Percentiles rank a stretch among this genome's conserved stretches.
These are phyloP conservation scores for Pythium aristosporum DNA, from an alignment of 352 stramenopile genomes.

Conservation along the genomic window DNA sequence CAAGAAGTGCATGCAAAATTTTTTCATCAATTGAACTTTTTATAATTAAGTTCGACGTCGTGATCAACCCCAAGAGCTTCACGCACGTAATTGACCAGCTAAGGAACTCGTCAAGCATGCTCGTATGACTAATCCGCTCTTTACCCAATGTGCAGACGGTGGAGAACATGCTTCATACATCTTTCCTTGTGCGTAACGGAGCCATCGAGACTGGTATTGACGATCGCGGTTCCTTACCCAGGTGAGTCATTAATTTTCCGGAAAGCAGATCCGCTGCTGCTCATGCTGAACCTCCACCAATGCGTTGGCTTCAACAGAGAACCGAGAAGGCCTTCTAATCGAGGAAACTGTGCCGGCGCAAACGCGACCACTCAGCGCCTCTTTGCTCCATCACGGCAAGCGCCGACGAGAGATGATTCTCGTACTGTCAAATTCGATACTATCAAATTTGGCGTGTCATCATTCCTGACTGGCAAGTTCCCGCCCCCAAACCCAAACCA, in stretches of 20 bases:
- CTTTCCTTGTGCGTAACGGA: constrained; percentile 76
- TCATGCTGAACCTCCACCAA: not conserved
- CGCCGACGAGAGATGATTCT: too few species aligned
- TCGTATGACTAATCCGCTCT: not conserved
- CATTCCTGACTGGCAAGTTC: too few species aligned
- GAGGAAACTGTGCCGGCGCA: constrained; percentile 52
- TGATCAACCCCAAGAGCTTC: constrained; percentile 73
- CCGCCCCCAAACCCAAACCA: too few species aligned
- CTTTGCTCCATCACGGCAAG: too few species aligned
- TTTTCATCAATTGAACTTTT: too few species aligned
- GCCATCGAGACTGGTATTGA: constrained; percentile 66
- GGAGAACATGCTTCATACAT: constrained; percentile 84
- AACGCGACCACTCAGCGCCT: too few species aligned
- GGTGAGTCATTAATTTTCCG: constrained; percentile 29
- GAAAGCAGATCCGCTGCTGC: not conserved
- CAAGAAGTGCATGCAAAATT: constrained; percentile 44
- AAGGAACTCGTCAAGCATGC: not conserved
- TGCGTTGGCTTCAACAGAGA: constrained; percentile 36
- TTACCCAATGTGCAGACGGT: constrained; percentile 47
- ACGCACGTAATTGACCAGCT: constrained; percentile 43
- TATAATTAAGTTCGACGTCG: too few species aligned
- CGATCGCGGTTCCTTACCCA: constrained; percentile 56
- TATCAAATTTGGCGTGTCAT: too few species aligned
- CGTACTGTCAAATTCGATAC: too few species aligned
- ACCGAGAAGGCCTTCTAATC: constrained; percentile 46